phyloP scores from a whole-genome alignment of 2,329 filamentous ascomycete genomes.

The Teratosphaeria zuluensis region DNA sequence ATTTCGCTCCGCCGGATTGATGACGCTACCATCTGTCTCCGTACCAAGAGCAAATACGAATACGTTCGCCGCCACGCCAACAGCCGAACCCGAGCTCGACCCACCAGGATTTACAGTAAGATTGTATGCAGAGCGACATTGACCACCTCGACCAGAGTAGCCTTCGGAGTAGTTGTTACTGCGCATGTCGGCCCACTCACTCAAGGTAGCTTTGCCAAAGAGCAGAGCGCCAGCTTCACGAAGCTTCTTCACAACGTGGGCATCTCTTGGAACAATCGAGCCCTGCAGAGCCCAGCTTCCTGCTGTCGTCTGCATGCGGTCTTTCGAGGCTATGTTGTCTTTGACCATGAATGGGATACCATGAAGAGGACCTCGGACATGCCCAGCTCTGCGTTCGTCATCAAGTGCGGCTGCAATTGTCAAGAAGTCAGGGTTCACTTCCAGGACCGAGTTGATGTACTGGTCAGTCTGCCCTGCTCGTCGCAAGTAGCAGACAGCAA shows the following conservation, averaged over 20 bases:
- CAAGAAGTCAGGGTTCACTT: constrained; percentile 59
- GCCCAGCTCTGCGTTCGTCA: constrained; percentile 46
- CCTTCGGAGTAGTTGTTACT: constrained; percentile 59
- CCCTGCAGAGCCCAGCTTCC: constrained; percentile 59
- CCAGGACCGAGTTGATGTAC: constrained; percentile 40
- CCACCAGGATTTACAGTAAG: constrained; percentile 59
- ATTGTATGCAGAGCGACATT: constrained; percentile 58
- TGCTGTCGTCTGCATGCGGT: constrained; percentile 65
- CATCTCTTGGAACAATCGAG: constrained; percentile 57
- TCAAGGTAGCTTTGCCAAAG: constrained; percentile 60
- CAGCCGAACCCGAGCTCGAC: constrained; percentile 56
- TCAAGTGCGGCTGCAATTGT: constrained; percentile 53
- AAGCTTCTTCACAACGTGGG: constrained; percentile 51
- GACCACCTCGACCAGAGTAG: constrained; percentile 55
- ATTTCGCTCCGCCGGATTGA: constrained; percentile 62
- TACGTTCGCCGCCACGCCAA: constrained; percentile 54
- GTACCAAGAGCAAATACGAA: constrained; percentile 59
- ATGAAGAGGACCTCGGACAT: constrained; percentile 56
- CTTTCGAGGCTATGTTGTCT: constrained; percentile 60
- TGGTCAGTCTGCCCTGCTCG: too few relatives aligned
- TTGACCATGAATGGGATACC: constrained; percentile 69
- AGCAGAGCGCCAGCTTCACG: constrained; percentile 58
- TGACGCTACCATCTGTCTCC: constrained; percentile 61
- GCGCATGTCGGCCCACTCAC: constrained; percentile 67
- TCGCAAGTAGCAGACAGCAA: too few relatives aligned